These are phyloP conservation scores for Dothistroma septosporum DNA, from an alignment of 2,329 filamentous ascomycete species.

Conservation along the genomic window DNA sequence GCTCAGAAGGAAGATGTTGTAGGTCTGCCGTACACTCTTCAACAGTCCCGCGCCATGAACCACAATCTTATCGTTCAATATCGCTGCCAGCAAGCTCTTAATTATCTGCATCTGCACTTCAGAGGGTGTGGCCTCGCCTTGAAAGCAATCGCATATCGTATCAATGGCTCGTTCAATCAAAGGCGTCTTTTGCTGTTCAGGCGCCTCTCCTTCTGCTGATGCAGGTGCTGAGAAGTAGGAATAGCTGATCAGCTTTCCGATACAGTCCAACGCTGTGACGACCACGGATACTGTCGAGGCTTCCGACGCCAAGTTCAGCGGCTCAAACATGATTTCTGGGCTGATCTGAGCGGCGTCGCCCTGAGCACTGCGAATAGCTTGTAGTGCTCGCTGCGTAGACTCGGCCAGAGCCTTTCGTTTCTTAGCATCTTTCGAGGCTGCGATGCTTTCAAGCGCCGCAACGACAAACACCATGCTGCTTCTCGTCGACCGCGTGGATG, in stretches of 20 bases:
- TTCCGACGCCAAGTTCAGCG: constrained; percentile 83
- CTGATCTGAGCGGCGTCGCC: constrained; percentile 76
- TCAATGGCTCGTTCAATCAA: constrained; percentile 97
- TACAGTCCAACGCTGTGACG: constrained; percentile 90
- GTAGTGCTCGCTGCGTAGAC: constrained; percentile 73
- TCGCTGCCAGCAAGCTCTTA: constrained; percentile 90
- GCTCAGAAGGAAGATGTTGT: constrained; percentile 96
- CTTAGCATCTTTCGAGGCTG: constrained; percentile 83
- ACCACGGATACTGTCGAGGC: constrained; percentile 79
- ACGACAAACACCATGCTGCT: constrained; percentile 96
- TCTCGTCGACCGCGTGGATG: constrained; percentile 56
- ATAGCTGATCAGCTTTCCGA: constrained; percentile 97
- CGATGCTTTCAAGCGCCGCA: constrained; percentile 87
- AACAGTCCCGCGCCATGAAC: constrained; percentile 93
- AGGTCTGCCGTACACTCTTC: constrained; percentile 95
- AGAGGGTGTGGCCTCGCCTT: constrained; percentile 85
- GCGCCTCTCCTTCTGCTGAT: constrained; percentile 42
- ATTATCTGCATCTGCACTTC: constrained; percentile 97
- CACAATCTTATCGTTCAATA: constrained; percentile 97
- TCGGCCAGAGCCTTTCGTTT: constrained; percentile 81
- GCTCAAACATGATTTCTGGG: constrained; percentile 86
- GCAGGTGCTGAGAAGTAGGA: constrained; percentile 79
- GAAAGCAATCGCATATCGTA: constrained; percentile 98
- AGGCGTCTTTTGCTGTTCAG: constrained; percentile 49
- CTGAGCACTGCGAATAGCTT: constrained; percentile 70